A percentile compares a stretch with the other conserved stretches of the same genome.
Evolutionary conservation across 140 eudicot genomes (phyloP).

Genomic region (Stevia rebaudiana): DNA sequence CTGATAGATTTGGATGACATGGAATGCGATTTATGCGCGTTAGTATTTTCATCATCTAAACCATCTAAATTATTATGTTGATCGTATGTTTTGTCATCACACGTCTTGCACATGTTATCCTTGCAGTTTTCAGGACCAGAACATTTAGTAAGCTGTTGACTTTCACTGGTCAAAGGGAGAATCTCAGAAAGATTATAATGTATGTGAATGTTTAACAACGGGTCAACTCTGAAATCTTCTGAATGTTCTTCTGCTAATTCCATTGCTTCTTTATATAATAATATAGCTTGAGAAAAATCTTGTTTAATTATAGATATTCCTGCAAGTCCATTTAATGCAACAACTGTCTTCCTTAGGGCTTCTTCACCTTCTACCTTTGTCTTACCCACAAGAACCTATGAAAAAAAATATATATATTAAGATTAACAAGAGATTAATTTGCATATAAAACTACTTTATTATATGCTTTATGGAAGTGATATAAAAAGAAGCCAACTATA

Average conservation of each 20-base stretch:
- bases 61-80: constrained; percentile 22
- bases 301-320: constrained; percentile 73
- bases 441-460: background rate
- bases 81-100: constrained; percentile 29
- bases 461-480: background rate
- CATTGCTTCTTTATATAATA: constrained; percentile 70
- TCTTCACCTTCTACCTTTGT: constrained; percentile 97
- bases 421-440: background rate
- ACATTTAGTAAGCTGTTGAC: constrained; percentile 17
- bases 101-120: constrained; percentile 25
- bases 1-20: constrained; percentile 27
- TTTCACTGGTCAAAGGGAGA: constrained; percentile 40
- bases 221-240: constrained; percentile 91
- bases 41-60: constrained; percentile 17
- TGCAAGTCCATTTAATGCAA: constrained; percentile 88
- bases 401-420: constrained; percentile 1
- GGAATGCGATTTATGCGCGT: constrained; percentile 5
- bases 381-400: constrained; percentile 85
- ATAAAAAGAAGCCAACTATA: constrained; percentile 20
- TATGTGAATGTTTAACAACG: constrained; percentile 76
- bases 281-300: constrained; percentile 63
- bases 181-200: constrained; percentile 82
- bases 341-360: constrained; percentile 73
- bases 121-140: constrained; percentile 29
- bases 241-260: constrained; percentile 59